Conservation (phyloP, 1,284 basidiomycete genomes). For the Tilletia indica region DNA sequence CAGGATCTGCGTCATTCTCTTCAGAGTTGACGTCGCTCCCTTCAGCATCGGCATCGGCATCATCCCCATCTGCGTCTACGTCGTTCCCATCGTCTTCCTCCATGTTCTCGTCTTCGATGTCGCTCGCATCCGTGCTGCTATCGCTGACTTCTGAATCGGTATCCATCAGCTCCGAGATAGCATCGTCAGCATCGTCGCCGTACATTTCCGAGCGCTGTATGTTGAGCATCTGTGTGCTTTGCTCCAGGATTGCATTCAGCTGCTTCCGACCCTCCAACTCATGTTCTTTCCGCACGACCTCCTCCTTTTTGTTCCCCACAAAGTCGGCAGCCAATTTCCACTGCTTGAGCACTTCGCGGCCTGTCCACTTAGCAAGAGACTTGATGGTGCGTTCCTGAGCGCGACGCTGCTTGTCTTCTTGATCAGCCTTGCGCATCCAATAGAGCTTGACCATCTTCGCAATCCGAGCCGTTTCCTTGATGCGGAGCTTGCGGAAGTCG, state of each 20-base stretch:
- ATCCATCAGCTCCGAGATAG: conserved; percentile 24
- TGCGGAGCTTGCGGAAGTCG: conserved; percentile 50
- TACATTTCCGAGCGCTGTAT: conserved; percentile 60
- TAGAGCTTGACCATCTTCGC: conserved; percentile 72
- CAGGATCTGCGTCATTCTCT: background rate
- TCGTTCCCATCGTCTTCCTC: conserved; percentile 28
- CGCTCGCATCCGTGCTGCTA: background rate
- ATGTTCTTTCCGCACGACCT: conserved; percentile 66
- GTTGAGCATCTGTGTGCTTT: conserved; percentile 81
- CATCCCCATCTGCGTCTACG: conserved; percentile 33
- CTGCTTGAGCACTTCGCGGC: conserved; percentile 71
- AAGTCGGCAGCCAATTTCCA: conserved; percentile 89
- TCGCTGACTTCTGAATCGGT: conserved; percentile 38
- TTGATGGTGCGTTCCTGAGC: conserved; percentile 71
- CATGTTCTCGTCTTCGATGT: conserved; percentile 22
- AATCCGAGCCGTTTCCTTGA: conserved; percentile 60
- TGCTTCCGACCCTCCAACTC: conserved; percentile 74
- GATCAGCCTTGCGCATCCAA: conserved; percentile 69
- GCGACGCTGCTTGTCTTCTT: conserved; percentile 66
- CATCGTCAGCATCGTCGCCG: conserved; percentile 22
- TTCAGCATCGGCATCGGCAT: background rate
- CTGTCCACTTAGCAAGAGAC: conserved; percentile 69
- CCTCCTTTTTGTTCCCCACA: conserved; percentile 69
- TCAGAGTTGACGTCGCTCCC: background rate
- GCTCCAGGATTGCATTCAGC: conserved; percentile 82